Percentiles rank a stretch among this genome's conserved stretches.
These are phyloP conservation scores for Camptophora hylomeconis DNA, from an alignment of 2,329 filamentous ascomycete genomes.

Conservation along the genomic window DNA sequence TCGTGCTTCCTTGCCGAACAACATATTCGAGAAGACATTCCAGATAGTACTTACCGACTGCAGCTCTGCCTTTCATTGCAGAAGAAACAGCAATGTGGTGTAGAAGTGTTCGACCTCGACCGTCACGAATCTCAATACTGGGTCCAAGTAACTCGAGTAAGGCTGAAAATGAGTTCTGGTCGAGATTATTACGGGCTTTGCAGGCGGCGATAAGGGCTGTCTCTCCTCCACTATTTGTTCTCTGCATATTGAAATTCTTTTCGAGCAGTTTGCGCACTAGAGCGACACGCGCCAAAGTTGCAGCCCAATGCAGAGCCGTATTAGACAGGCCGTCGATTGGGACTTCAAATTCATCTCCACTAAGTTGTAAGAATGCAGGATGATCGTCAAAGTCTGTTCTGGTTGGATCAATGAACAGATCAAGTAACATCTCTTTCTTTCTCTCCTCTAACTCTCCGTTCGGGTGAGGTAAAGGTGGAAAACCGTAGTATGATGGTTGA, in stretches of 20 bases:
- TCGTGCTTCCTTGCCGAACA: conserved; percentile 64
- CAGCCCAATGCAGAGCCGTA: conserved; percentile 91
- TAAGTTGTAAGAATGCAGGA: conserved; percentile 63
- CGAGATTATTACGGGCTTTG: conserved; percentile 85
- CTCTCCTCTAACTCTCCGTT: conserved; percentile 54
- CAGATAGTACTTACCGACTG: conserved; percentile 88
- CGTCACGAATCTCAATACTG: conserved; percentile 81
- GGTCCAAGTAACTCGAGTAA: conserved; percentile 77
- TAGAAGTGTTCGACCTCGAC: conserved; percentile 78
- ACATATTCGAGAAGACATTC: conserved; percentile 91
- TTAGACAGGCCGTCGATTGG: conserved; percentile 77
- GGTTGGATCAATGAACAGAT: conserved; percentile 64
- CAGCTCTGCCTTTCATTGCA: conserved; percentile 82
- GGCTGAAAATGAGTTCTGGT: conserved; percentile 80
- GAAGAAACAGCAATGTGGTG: conserved; percentile 96
- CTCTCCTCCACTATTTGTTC: conserved; percentile 80
- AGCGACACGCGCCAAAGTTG: conserved; percentile 74
- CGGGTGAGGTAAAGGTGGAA: conserved; percentile 36
- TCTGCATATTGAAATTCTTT: conserved; percentile 73
- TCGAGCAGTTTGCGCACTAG: conserved; percentile 69
- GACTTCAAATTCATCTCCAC: conserved; percentile 72
- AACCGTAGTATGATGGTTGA: conserved; percentile 19
- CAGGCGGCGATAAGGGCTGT: conserved; percentile 89
- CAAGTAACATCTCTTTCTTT: conserved; percentile 70
- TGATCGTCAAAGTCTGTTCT: conserved; percentile 60